Conservation (phyloP, 495 filamentous ascomycete species). For the Aspergillus indologenus region DNA sequence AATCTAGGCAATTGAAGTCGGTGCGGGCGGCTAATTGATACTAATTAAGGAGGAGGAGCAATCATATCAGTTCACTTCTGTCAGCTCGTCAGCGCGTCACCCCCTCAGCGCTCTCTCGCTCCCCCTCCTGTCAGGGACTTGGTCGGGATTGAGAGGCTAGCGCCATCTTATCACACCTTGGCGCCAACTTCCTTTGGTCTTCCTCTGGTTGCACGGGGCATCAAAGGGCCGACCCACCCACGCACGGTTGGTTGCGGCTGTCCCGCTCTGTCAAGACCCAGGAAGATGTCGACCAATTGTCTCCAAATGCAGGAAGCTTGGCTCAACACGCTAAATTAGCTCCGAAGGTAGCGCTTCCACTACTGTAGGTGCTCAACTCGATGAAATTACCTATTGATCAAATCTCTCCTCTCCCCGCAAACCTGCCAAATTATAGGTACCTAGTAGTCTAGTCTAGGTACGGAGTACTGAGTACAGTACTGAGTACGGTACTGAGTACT, state of each 20-base stretch:
- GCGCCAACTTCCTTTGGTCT: constrained; percentile 5
- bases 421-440: neutral
- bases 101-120: too few relatives aligned
- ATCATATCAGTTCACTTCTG: too few relatives aligned
- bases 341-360: constrained; percentile 4
- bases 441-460: too few relatives aligned
- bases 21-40: constrained; percentile 28
- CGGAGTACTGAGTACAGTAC: neutral
- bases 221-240: constrained; percentile 1
- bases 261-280: constrained; percentile 21
- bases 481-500: neutral
- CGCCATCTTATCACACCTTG: constrained; percentile 16
- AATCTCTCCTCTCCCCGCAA: neutral
- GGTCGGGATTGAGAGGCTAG: constrained; percentile 3
- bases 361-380: constrained; percentile 14
- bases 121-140: neutral
- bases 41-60: constrained; percentile 34
- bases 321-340: constrained; percentile 23
- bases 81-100: neutral
- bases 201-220: constrained; percentile 10
- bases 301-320: constrained; percentile 21
- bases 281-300: constrained; percentile 4
- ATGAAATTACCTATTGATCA: constrained; percentile 5
- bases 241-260: constrained; percentile 21
- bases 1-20: constrained; percentile 5